phyloP scores from a whole-genome alignment of 1,139 yeast species.

The Taiozyma sp. region DNA sequence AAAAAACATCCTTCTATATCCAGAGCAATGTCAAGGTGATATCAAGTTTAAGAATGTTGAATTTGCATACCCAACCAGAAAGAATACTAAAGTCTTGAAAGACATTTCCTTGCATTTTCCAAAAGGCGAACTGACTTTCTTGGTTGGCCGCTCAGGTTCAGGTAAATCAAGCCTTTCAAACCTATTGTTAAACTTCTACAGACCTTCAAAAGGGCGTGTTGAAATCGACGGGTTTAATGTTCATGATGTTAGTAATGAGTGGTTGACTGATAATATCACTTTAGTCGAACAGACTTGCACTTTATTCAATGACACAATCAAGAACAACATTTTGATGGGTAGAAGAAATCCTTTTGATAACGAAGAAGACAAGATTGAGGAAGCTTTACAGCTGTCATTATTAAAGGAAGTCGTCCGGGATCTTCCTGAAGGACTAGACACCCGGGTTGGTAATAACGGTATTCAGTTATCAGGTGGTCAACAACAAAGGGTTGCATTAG shows the following conservation, averaged over 20 bases:
- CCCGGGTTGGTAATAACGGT: constrained; percentile 42
- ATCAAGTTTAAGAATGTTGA: constrained; percentile 46
- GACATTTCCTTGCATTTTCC: constrained; percentile 40
- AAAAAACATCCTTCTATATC: constrained; percentile 23
- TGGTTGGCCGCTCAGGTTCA: constrained; percentile 85
- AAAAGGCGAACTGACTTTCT: constrained; percentile 45
- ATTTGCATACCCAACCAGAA: constrained; percentile 60
- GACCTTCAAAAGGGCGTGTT: constrained; percentile 42
- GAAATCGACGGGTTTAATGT: constrained; percentile 49
- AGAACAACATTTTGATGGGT: constrained; percentile 56
- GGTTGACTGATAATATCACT: constrained; percentile 61
- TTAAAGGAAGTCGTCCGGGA: constrained; percentile 40
- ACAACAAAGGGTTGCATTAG: constrained; percentile 73
- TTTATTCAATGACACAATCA: constrained; percentile 58
- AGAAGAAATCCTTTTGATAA: constrained; percentile 23
- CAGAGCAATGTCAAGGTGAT: constrained; percentile 35
- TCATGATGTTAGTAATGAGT: constrained; percentile 35
- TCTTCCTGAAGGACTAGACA: constrained; percentile 50
- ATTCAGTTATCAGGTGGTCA: constrained; percentile 85
- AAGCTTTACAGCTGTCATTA: constrained; percentile 49
- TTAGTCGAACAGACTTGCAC: constrained; percentile 67
- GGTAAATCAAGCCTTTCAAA: constrained; percentile 84
- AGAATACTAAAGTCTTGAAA: constrained; percentile 37
- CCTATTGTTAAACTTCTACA: constrained; percentile 56
- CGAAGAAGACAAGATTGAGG: constrained; percentile 24